Base-by-base conservation (phyloP, 2,329 filamentous ascomycete species). In the Byssoonygena ceratinophila region DNA sequence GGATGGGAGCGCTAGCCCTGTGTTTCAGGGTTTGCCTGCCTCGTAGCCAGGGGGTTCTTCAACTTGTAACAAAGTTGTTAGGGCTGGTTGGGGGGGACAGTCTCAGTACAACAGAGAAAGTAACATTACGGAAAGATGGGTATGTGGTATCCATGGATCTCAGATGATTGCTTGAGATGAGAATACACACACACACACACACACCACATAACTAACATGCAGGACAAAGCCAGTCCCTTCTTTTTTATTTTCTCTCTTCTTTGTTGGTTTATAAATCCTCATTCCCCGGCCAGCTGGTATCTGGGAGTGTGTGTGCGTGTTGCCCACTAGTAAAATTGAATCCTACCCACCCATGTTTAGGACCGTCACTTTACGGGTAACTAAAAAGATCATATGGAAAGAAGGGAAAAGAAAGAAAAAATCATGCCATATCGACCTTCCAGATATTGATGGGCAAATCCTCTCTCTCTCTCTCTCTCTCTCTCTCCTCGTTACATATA, bases 21-120 rank as follows among this genome's bases (percentile, higher is more conserved):
- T 50, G 47, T 50, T 50, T 50, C 47, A 50, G 47, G 18, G 37
- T 43, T 50, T 16, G n/a, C n/a, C n/a, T n/a, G n/a, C n/a, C n/a
- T n/a, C 40, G n/a, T 25, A 41, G 47, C 47, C 36, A 34, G 47
- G 47, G 47, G 47, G n/a, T n/a, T 32, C 23, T 27, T 40, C 34
- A 16, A 36, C 40, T 44, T 29, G 40, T 44, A 16, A 44, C 22
- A 40, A 8, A 18, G 16, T 34, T 16, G 47, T 43, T 50, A 50
- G 47, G 47, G 47, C 47, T 50, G 47, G 34, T 43, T 43, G 47
- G 43, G 25, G 43, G 25, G 43, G 47, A 50, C 27, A 34, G 16
- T 50, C 27, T 43, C 46, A 50, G 37, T 34, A 32, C 37, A 43
- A 50, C n/a, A n/a, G 9, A 29, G 37, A 18, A 34, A 50, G 34